Conservation (phyloP, 108 stramenopile genomes). For the Pseudonitzschia multiseries region DNA sequence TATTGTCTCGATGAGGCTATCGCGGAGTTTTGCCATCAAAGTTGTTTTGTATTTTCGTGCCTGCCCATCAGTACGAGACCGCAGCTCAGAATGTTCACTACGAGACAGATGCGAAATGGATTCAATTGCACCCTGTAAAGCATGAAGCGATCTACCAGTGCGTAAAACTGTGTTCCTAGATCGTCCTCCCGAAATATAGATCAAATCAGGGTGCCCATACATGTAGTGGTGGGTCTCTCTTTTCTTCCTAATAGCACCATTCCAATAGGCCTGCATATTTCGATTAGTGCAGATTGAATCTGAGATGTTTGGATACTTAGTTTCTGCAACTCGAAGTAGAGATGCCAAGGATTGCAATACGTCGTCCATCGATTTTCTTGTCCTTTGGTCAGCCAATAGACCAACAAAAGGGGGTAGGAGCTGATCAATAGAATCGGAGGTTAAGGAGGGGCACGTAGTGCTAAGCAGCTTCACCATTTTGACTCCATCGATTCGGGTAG, state of each 20-base stretch:
- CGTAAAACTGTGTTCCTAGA: slow-evolving; percentile 25
- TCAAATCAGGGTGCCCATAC: slow-evolving; percentile 1
- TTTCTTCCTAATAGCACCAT: neutral
- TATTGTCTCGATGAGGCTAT: slow-evolving; percentile 8
- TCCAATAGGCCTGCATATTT: neutral
- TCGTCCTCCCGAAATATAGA: slow-evolving; percentile 15
- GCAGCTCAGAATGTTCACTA: neutral
- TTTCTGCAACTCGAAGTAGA: slow-evolving; percentile 7
- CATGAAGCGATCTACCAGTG: neutral
- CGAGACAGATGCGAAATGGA: neutral
- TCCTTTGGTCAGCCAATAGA: slow-evolving; percentile 28
- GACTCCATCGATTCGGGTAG: slow-evolving; percentile 59
- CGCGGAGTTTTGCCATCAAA: slow-evolving; percentile 11
- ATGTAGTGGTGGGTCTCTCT: neutral
- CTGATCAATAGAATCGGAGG: slow-evolving; percentile 2
- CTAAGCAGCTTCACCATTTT: slow-evolving; percentile 49
- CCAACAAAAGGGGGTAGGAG: slow-evolving; percentile 25
- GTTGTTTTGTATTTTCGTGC: slow-evolving; percentile 1
- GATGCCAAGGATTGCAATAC: slow-evolving; percentile 26
- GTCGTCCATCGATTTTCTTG: neutral
- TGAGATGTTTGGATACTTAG: neutral
- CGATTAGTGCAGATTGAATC: neutral
- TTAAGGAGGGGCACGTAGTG: slow-evolving; percentile 27
- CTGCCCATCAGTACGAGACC: neutral
- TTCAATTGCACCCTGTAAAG: neutral